Percentiles rank a stretch among this genome's conserved stretches.
Conservation (phyloP, 805 yeast genomes). For the Metschnikowia matae region DNA sequence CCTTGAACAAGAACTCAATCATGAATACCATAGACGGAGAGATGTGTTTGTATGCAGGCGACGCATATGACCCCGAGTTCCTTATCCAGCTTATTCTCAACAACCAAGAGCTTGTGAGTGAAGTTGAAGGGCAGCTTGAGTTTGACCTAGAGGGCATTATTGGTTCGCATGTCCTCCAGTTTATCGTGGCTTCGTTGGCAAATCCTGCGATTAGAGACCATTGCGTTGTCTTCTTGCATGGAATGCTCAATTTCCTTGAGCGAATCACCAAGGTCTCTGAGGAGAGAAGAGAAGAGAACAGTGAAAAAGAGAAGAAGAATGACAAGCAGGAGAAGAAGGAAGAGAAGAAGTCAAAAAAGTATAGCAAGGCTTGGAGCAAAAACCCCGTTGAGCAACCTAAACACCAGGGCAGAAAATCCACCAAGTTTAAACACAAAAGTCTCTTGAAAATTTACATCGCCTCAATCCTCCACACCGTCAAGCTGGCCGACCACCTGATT, state of each 20-base stretch:
- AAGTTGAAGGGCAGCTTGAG: constrained; percentile 19
- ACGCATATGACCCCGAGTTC: constrained; percentile 67
- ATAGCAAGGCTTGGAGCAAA: neutral
- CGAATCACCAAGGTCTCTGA: constrained; percentile 7
- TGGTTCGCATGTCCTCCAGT: constrained; percentile 53
- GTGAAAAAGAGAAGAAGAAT: neutral
- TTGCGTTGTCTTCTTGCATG: constrained; percentile 41
- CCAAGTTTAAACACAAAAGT: constrained; percentile 50
- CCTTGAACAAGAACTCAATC: constrained; percentile 47
- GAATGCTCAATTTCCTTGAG: constrained; percentile 30
- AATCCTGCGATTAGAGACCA: constrained; percentile 31
- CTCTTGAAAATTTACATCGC: constrained; percentile 52
- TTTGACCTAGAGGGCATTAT: constrained; percentile 55
- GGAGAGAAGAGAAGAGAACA: neutral
- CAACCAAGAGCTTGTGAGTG: constrained; percentile 57
- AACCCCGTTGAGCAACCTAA: neutral
- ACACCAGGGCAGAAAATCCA: constrained; percentile 31
- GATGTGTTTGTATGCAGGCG: constrained; percentile 21
- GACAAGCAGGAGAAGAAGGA: neutral
- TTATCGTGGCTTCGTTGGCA: constrained; percentile 45
- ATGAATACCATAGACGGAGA: constrained; percentile 39
- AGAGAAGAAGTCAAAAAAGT: neutral
- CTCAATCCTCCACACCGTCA: constrained; percentile 39
- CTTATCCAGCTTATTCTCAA: constrained; percentile 56
- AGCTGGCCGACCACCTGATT: constrained; percentile 13